These are phyloP conservation scores for Anthoceros angustus DNA, from an alignment of 225 moss, liverwort and hornwort species.

Conservation along the genomic window DNA sequence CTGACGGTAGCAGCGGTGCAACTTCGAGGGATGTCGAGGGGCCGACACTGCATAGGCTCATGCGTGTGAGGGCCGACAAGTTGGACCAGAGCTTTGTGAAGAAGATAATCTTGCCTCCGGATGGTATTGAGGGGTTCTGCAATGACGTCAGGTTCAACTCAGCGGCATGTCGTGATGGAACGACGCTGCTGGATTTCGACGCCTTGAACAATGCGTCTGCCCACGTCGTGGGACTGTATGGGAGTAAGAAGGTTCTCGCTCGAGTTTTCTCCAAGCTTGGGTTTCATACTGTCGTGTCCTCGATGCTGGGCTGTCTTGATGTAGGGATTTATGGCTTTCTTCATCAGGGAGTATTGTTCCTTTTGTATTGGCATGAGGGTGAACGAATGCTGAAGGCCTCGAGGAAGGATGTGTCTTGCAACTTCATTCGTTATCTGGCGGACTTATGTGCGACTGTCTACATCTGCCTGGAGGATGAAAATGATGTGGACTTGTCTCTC, in stretches of 20 bases:
- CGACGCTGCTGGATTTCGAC: constrained; percentile 11
- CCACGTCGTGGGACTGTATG: constrained; percentile 27
- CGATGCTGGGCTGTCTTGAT: constrained; percentile 5
- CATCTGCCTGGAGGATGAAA: constrained; percentile 25
- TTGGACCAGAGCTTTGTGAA: background rate
- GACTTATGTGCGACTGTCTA: constrained; percentile 34
- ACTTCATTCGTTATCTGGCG: constrained; percentile 40
- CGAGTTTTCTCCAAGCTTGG: constrained; percentile 13
- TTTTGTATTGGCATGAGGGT: constrained; percentile 45
- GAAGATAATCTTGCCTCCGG: constrained; percentile 11
- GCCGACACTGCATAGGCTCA: background rate
- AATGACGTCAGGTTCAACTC: constrained; percentile 15
- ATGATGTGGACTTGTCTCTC: constrained; percentile 10
- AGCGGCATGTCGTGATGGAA: constrained; percentile 9
- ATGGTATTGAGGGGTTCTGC: constrained; percentile 23
- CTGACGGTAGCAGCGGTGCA: background rate
- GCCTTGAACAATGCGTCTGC: constrained; percentile 13
- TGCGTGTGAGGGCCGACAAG: background rate
- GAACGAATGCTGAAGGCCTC: constrained; percentile 17
- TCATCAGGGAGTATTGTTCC: background rate
- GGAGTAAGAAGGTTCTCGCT: constrained; percentile 29
- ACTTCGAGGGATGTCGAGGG: background rate
- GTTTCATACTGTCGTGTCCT: background rate
- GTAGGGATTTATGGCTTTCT: constrained; percentile 28
- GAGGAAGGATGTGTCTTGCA: constrained; percentile 42